Evolutionary conservation across 2,329 filamentous ascomycete species (phyloP).

Genomic region (Ustilaginoidea virens): DNA sequence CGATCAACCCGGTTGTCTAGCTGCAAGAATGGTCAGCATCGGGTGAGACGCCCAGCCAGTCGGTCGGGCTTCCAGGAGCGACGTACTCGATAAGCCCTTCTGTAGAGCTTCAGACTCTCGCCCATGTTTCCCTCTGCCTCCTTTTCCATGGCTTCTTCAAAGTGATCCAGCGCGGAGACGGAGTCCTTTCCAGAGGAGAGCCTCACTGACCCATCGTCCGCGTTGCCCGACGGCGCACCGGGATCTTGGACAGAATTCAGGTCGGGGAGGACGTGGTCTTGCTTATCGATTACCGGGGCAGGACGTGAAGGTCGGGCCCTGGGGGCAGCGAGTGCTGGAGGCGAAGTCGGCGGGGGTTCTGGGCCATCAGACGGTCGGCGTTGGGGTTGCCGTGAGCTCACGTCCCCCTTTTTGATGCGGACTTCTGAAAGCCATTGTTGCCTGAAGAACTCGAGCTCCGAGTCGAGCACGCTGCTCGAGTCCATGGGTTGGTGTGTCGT

Average conservation of each 20-base stretch:
- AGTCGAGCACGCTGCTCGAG: conserved; percentile 22
- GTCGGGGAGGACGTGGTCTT: conserved; percentile 5
- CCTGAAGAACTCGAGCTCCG: conserved; percentile 75
- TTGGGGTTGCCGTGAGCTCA: background rate
- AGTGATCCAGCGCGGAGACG: conserved; percentile 74
- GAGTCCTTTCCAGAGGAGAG: conserved; percentile 29
- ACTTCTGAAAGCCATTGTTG: conserved; percentile 78
- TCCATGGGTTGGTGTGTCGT: too few relatives aligned
- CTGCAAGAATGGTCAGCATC: conserved; percentile 26
- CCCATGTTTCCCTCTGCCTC: conserved; percentile 75
- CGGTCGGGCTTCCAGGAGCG: too few relatives aligned
- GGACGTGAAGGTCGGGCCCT: too few relatives aligned
- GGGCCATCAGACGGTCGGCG: background rate
- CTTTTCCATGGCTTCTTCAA: conserved; percentile 79
- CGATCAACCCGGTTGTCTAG: conserved; percentile 76
- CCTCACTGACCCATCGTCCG: conserved; percentile 6
- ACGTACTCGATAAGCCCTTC: conserved; percentile 69
- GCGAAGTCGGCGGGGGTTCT: too few relatives aligned
- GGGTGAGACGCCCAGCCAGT: too few relatives aligned
- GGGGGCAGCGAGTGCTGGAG: too few relatives aligned
- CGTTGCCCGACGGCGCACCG: conserved; percentile 5
- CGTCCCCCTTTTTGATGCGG: conserved; percentile 16
- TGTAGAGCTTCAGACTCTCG: conserved; percentile 76
- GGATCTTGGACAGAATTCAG: conserved; percentile 8
- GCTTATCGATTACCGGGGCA: conserved; percentile 3